A percentile compares a stretch with the other conserved stretches of the same genome.
phyloP scores from a whole-genome alignment of 1,284 basidiomycete genomes.

The Prillingera fragicola region DNA sequence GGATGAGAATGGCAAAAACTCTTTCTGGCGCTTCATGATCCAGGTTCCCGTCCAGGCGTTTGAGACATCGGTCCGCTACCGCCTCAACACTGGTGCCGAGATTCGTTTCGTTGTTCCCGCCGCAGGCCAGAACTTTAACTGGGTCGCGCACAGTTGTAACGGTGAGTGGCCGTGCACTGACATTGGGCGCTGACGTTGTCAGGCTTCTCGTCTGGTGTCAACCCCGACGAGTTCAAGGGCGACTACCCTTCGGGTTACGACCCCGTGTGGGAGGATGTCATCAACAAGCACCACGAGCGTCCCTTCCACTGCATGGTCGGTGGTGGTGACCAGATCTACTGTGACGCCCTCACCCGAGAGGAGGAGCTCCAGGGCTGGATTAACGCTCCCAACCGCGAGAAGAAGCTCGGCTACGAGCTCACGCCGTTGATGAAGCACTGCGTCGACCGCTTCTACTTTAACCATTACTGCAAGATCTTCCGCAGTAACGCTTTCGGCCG shows the following conservation, averaged over 20 bases:
- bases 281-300: conserved; percentile 67
- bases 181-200: neutral
- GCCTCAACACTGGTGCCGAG: conserved; percentile 69
- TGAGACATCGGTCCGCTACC: conserved; percentile 76
- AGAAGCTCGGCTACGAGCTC: conserved; percentile 60
- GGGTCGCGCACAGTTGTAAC: conserved; percentile 67
- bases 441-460: conserved; percentile 78
- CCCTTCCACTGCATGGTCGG: conserved; percentile 70
- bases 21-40: conserved; percentile 93
- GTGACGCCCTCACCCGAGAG: conserved; percentile 50
- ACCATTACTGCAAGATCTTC: conserved; percentile 83
- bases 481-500: conserved; percentile 84
- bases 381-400: conserved; percentile 58
- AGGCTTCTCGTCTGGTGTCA: conserved; percentile 52
- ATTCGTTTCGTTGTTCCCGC: conserved; percentile 82
- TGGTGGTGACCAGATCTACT: conserved; percentile 51
- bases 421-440: conserved; percentile 62
- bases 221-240: conserved; percentile 50
- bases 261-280: conserved; percentile 86
- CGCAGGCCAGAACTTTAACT: conserved; percentile 76
- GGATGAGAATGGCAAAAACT: conserved; percentile 64
- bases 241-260: conserved; percentile 63
- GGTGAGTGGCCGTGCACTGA: conserved; percentile 27
- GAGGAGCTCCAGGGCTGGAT: conserved; percentile 65
- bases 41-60: conserved; percentile 66